Evolutionary conservation across 495 filamentous ascomycete species (phyloP).

Genomic region (Clavariopsis aquatica): DNA sequence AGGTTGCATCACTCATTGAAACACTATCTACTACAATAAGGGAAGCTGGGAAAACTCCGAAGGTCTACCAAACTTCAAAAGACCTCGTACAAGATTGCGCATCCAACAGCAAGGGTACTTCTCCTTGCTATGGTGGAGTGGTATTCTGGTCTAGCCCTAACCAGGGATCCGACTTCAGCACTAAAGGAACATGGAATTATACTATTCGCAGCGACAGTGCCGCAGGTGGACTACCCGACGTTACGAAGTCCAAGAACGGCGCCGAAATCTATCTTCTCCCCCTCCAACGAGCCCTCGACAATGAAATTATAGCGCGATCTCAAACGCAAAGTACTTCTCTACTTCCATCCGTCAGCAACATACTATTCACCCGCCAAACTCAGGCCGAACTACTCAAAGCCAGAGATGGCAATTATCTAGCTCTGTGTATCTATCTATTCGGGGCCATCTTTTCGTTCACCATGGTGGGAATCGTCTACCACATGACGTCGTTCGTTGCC

Average conservation of each 20-base stretch:
- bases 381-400: conserved; percentile 61
- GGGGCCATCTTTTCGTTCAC: conserved; percentile 66
- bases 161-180: conserved; percentile 51
- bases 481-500: conserved; percentile 74
- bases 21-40: conserved; percentile 52
- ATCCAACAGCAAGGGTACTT: conserved; percentile 64
- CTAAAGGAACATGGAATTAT: conserved; percentile 70
- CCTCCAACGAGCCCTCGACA: conserved; percentile 71
- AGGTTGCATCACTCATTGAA: conserved; percentile 68
- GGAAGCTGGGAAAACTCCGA: conserved; percentile 54
- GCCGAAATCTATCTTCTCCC: conserved; percentile 69
- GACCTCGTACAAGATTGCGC: conserved; percentile 62
- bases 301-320: conserved; percentile 60
- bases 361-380: conserved; percentile 68
- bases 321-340: conserved; percentile 18
- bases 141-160: conserved; percentile 67
- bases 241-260: conserved; percentile 57
- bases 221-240: conserved; percentile 57
- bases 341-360: conserved; percentile 57
- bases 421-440: conserved; percentile 59
- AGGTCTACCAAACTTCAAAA: conserved; percentile 51
- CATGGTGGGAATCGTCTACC: conserved; percentile 66
- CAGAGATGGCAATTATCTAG: conserved; percentile 60
- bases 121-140: conserved; percentile 68
- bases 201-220: conserved; percentile 68